phyloP scores from a whole-genome alignment of 495 filamentous ascomycete species.

The Talaromyces thailandensis region DNA sequence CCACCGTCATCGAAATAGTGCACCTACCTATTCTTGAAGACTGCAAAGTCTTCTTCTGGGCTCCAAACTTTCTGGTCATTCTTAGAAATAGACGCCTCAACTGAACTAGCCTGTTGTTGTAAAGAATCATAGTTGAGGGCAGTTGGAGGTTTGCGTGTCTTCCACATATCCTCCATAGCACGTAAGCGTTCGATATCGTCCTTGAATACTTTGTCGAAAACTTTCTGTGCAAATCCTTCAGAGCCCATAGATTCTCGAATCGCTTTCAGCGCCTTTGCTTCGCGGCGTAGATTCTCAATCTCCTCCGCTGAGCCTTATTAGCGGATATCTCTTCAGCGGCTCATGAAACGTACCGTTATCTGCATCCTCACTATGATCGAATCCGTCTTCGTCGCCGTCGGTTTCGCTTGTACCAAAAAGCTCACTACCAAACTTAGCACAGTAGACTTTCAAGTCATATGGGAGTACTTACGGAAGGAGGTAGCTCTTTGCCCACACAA shows the following conservation, averaged over 20 bases:
- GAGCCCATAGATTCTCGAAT: conserved; percentile 80
- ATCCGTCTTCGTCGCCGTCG: conserved; percentile 48
- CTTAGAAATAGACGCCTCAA: conserved; percentile 45
- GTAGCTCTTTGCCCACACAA: conserved; percentile 98
- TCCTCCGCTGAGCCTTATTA: conserved; percentile 52
- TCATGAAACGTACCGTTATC: conserved; percentile 56
- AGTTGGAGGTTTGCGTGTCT: conserved; percentile 63
- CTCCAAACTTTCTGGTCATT: conserved; percentile 76
- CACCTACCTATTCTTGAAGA: conserved; percentile 69
- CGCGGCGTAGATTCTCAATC: conserved; percentile 74
- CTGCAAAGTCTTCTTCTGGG: conserved; percentile 68
- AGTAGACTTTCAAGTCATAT: not conserved
- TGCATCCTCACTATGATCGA: conserved; percentile 68
- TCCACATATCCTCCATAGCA: conserved; percentile 98
- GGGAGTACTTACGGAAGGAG: conserved; percentile 58
- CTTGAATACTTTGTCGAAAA: conserved; percentile 91
- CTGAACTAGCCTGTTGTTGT: conserved; percentile 36
- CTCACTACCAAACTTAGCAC: conserved; percentile 41
- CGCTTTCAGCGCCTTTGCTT: conserved; percentile 72
- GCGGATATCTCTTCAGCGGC: not conserved
- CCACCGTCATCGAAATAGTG: not conserved
- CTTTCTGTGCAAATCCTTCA: conserved; percentile 62
- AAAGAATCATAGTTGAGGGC: conserved; percentile 56
- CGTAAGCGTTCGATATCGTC: conserved; percentile 74
- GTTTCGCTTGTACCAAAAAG: conserved; percentile 91